Evolutionary conservation across 2,329 filamentous ascomycete genomes (phyloP).

Genomic region (Aspergillus pseudoterreus): DNA sequence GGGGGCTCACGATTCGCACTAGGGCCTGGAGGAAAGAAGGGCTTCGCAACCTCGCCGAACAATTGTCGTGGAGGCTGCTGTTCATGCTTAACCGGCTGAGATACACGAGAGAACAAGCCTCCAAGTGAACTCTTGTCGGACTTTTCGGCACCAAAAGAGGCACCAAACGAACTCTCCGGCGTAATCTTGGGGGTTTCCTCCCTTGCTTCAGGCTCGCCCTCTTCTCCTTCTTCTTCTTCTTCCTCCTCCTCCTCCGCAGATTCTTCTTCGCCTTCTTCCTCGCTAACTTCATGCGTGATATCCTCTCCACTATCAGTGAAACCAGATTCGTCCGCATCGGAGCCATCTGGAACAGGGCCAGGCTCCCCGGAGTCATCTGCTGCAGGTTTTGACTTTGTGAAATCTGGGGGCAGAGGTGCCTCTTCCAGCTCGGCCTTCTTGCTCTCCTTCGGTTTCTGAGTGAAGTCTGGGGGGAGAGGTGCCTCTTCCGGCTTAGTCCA

Average conservation of each 20-base stretch:
- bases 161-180: conserved; percentile 44
- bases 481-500: conserved; percentile 13
- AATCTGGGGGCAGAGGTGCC: conserved; percentile 26
- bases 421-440: conserved; percentile 11
- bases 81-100: conserved; percentile 21
- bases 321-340: conserved; percentile 36
- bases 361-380: background rate
- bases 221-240: conserved; percentile 16
- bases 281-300: conserved; percentile 5
- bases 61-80: conserved; percentile 29
- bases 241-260: conserved; percentile 15
- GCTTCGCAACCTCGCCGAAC: conserved; percentile 45
- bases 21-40: conserved; percentile 32
- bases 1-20: conserved; percentile 33
- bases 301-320: conserved; percentile 27
- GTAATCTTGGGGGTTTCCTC: conserved; percentile 37
- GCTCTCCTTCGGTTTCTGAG: background rate
- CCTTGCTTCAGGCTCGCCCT: conserved; percentile 19
- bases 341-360: conserved; percentile 15
- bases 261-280: conserved; percentile 7
- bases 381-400: conserved; percentile 1
- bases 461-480: conserved; percentile 29
- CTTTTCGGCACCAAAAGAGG: conserved; percentile 35
- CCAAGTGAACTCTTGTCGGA: conserved; percentile 35
- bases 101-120: conserved; percentile 39